Conservation (phyloP, 768 basidiomycete genomes). For the Amanita brunnescens region DNA sequence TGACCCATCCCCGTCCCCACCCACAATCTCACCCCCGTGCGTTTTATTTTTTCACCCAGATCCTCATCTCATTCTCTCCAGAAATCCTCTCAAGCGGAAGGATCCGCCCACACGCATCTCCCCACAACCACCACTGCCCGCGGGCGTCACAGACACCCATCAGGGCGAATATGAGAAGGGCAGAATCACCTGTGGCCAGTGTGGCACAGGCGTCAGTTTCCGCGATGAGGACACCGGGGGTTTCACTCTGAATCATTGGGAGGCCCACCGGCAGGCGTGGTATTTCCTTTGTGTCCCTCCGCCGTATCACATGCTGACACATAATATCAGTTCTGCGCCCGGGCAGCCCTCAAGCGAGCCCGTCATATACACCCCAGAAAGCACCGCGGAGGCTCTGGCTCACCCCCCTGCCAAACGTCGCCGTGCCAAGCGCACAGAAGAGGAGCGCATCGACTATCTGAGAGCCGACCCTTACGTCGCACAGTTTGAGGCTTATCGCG, state of each 20-base stretch:
- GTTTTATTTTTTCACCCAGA: background rate
- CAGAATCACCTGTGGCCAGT: constrained; percentile 52
- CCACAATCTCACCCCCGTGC: background rate
- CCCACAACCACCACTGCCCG: constrained; percentile 1
- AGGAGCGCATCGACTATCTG: constrained; percentile 65
- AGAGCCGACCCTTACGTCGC: constrained; percentile 68
- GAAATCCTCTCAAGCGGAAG: constrained; percentile 4
- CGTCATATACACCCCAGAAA: constrained; percentile 35
- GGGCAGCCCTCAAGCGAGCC: constrained; percentile 19
- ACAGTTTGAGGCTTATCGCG: constrained; percentile 74
- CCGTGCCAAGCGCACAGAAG: constrained; percentile 68
- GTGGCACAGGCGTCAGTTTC: constrained; percentile 54
- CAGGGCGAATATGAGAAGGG: constrained; percentile 7
- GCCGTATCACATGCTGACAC: background rate
- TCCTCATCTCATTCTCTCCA: background rate
- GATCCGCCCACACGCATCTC: constrained; percentile 4
- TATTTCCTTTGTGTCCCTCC: constrained; percentile 20
- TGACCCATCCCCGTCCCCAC: background rate
- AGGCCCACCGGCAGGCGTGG: constrained; percentile 55
- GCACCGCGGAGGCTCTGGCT: constrained; percentile 29
- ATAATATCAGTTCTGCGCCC: background rate
- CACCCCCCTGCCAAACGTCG: constrained; percentile 54
- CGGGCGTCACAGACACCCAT: constrained; percentile 3
- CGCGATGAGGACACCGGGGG: constrained; percentile 53
- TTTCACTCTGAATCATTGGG: constrained; percentile 66